Percentiles rank a stretch among this genome's conserved stretches.
Conservation (phyloP, 192 early-diverging fungal species). For the Phlyctochytrium planicorne region DNA sequence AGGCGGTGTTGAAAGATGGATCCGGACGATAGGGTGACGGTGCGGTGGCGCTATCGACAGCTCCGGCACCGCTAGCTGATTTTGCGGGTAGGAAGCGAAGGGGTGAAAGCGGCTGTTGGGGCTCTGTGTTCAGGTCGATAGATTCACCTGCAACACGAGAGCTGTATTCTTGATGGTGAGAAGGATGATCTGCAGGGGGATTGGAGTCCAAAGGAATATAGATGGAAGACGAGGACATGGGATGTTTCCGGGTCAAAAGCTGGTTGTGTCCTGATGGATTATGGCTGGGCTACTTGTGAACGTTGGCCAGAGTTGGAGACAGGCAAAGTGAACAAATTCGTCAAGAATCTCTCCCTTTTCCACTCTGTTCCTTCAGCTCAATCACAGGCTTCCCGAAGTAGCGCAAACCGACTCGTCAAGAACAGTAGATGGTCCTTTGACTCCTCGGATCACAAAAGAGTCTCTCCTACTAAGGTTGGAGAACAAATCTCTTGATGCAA, state of each 20-base stretch:
- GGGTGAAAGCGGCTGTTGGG: not conserved
- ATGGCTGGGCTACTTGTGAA: too few relatives aligned
- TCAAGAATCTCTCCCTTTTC: too few relatives aligned
- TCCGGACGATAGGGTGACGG: not conserved
- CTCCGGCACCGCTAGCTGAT: not conserved
- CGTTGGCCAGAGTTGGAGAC: too few relatives aligned
- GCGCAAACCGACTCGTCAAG: too few relatives aligned
- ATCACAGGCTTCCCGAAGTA: too few relatives aligned
- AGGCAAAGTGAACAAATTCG: too few relatives aligned
- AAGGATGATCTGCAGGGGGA: not conserved
- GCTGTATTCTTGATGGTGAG: not conserved
- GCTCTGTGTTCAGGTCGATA: not conserved
- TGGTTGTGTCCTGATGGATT: too few relatives aligned
- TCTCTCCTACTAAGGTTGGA: too few relatives aligned
- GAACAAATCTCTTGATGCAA: too few relatives aligned
- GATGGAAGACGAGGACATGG: not conserved
- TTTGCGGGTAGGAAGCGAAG: conserved; percentile 1
- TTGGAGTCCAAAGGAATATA: not conserved
- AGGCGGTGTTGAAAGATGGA: not conserved
- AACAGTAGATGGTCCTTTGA: too few relatives aligned
- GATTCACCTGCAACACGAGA: not conserved
- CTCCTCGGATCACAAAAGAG: too few relatives aligned
- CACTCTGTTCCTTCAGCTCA: too few relatives aligned
- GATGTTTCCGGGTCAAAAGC: not conserved
- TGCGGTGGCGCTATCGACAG: not conserved